Conservation (phyloP, 805 yeast genomes). For the Cyberlindnera meyerae region DNA sequence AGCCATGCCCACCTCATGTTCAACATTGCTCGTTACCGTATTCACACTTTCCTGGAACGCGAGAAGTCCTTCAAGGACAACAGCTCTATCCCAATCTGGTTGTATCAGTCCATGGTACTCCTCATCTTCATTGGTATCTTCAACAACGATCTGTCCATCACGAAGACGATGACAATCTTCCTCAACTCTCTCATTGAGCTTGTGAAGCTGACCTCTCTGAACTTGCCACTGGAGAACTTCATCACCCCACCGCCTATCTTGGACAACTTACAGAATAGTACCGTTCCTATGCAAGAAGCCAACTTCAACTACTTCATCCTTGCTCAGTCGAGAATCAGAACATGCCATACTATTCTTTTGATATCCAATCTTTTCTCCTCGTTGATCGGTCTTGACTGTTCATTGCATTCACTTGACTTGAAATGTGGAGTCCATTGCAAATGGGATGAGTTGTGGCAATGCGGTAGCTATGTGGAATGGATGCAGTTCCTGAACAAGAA, state of each 20-base stretch:
- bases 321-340: slow-evolving; percentile 73
- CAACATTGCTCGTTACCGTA: slow-evolving; percentile 60
- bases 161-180: slow-evolving; percentile 73
- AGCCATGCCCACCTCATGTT: slow-evolving; percentile 67
- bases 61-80: slow-evolving; percentile 27
- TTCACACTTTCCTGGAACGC: slow-evolving; percentile 60
- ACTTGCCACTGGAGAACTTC: slow-evolving; percentile 49
- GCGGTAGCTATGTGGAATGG: slow-evolving; percentile 51
- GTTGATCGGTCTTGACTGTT: slow-evolving; percentile 39
- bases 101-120: slow-evolving; percentile 77
- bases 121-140: slow-evolving; percentile 82
- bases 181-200: slow-evolving; percentile 75
- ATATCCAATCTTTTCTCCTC: slow-evolving; percentile 54
- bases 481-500: slow-evolving; percentile 31
- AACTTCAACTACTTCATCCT: slow-evolving; percentile 50
- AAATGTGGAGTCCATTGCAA: slow-evolving; percentile 63
- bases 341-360: slow-evolving; percentile 60
- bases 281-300: slow-evolving; percentile 28
- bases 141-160: slow-evolving; percentile 60
- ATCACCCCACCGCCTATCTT: slow-evolving; percentile 36
- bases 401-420: slow-evolving; percentile 43
- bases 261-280: slow-evolving; percentile 28
- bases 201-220: slow-evolving; percentile 68
- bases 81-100: slow-evolving; percentile 76
- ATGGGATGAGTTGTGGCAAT: slow-evolving; percentile 56